Conservation (phyloP, 345 rosid species). For the Hibiscus syriacus region DNA sequence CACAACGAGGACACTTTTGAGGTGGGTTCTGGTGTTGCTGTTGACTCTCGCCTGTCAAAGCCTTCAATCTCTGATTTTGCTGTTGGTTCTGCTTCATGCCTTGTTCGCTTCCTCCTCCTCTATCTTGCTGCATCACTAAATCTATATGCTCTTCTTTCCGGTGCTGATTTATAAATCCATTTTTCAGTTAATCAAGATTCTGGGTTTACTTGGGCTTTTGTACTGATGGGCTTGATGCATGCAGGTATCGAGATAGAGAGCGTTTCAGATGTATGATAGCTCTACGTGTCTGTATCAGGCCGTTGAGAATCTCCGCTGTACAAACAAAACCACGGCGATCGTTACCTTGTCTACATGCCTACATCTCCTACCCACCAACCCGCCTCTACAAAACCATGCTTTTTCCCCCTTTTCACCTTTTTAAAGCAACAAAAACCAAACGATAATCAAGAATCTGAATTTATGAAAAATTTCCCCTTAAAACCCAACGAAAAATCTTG, state of each 20-base stretch:
- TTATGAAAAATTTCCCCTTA: neutral
- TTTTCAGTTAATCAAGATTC: neutral
- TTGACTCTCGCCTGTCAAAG: slow-evolving; percentile 9
- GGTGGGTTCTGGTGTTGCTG: slow-evolving; percentile 24
- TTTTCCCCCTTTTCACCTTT: neutral
- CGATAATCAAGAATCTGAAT: neutral
- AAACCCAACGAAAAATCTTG: slow-evolving; percentile 1
- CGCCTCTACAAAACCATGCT: slow-evolving; percentile 1
- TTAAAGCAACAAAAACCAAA: neutral
- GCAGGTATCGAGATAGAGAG: slow-evolving; percentile 8
- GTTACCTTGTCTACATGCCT: neutral
- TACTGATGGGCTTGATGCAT: slow-evolving; percentile 12
- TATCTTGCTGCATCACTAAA: slow-evolving; percentile 23
- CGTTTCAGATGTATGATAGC: neutral
- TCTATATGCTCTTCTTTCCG: neutral
- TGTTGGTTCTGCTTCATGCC: slow-evolving; percentile 23
- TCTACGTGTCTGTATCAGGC: neutral
- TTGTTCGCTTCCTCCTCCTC: slow-evolving; percentile 15
- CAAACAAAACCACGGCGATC: slow-evolving; percentile 5
- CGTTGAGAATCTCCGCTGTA: neutral
- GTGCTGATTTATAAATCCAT: neutral
- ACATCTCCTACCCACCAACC: neutral
- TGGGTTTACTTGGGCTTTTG: neutral
- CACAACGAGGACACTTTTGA: slow-evolving; percentile 63
- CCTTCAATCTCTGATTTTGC: slow-evolving; percentile 29